phyloP scores from a whole-genome alignment of 306 rosid genomes.

The Heteromeles arbutifolia region DNA sequence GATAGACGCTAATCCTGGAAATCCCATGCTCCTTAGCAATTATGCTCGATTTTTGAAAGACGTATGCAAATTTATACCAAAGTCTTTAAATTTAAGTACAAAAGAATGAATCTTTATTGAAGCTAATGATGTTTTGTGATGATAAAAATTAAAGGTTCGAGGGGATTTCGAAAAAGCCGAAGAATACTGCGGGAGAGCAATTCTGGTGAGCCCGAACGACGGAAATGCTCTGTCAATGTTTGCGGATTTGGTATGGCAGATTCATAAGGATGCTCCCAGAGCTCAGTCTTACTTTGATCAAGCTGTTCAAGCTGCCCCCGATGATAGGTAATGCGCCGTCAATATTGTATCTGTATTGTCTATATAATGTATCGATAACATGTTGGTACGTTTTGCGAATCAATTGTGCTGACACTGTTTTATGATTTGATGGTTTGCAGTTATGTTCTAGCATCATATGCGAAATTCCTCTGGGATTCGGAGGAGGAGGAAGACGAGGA shows the following conservation, averaged over 20 bases:
- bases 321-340: conserved; percentile 45
- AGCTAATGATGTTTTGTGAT: not conserved
- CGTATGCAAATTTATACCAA: conserved; percentile 23
- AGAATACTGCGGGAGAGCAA: conserved; percentile 84
- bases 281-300: conserved; percentile 63
- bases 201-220: conserved; percentile 68
- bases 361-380: not conserved
- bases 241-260: conserved; percentile 75
- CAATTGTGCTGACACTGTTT: conserved; percentile 1
- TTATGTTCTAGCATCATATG: conserved; percentile 76
- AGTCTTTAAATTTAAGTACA: not conserved
- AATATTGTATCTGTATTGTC: not conserved
- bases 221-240: conserved; percentile 56
- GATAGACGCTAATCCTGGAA: conserved; percentile 71
- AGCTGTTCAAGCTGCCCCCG: conserved; percentile 72
- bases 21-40: conserved; percentile 65
- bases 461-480: conserved; percentile 86
- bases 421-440: conserved; percentile 36
- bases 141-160: conserved; percentile 34
- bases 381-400: not conserved
- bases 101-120: not conserved
- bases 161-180: conserved; percentile 63
- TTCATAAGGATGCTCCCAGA: conserved; percentile 62
- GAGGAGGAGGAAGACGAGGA: conserved; percentile 44
- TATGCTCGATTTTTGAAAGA: conserved; percentile 78